Conservation (phyloP, 1,284 basidiomycete species). For the Kalmanozyma brasiliensis region DNA sequence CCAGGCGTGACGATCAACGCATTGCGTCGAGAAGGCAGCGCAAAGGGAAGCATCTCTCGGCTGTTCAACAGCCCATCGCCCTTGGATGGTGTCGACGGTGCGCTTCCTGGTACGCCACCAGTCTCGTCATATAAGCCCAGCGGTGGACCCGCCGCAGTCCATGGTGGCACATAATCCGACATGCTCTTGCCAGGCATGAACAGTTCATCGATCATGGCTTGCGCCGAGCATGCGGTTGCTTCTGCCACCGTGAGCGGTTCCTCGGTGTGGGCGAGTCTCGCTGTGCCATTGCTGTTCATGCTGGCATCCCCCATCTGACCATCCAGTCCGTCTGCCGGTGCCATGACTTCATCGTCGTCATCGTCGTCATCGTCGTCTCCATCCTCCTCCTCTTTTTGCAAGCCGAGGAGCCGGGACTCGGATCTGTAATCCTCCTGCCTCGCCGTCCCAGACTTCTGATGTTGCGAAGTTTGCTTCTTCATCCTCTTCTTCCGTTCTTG, state of each 20-base stretch:
- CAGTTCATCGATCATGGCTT: constrained; percentile 52
- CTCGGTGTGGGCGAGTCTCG: constrained; percentile 7
- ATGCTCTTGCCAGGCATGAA: constrained; percentile 56
- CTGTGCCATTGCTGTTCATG: constrained; percentile 42
- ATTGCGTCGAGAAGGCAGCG: constrained; percentile 81
- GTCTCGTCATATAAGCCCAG: constrained; percentile 38
- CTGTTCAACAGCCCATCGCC: constrained; percentile 75
- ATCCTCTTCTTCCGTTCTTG: constrained; percentile 29
- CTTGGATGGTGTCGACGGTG: constrained; percentile 31
- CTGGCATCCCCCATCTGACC: constrained; percentile 17
- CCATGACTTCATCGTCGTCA: constrained; percentile 15
- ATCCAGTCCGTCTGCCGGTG: constrained; percentile 1
- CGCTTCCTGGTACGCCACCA: constrained; percentile 4
- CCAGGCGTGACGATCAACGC: constrained; percentile 75
- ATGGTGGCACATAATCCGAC: constrained; percentile 57
- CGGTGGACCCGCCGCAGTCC: constrained; percentile 47
- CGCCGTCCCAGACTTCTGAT: constrained; percentile 52
- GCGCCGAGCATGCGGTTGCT: constrained; percentile 32
- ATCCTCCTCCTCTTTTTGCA: background rate
- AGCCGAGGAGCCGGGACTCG: too few species aligned
- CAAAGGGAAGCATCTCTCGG: constrained; percentile 87
- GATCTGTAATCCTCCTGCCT: constrained; percentile 45
- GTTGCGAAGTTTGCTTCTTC: constrained; percentile 30
- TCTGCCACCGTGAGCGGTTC: constrained; percentile 46
- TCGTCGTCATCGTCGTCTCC: constrained; percentile 7